A percentile compares a stretch with the other conserved stretches of the same genome.
These are phyloP conservation scores for Ascochyta lentis DNA, from an alignment of 2,329 filamentous ascomycete species.

Conservation along the genomic window DNA sequence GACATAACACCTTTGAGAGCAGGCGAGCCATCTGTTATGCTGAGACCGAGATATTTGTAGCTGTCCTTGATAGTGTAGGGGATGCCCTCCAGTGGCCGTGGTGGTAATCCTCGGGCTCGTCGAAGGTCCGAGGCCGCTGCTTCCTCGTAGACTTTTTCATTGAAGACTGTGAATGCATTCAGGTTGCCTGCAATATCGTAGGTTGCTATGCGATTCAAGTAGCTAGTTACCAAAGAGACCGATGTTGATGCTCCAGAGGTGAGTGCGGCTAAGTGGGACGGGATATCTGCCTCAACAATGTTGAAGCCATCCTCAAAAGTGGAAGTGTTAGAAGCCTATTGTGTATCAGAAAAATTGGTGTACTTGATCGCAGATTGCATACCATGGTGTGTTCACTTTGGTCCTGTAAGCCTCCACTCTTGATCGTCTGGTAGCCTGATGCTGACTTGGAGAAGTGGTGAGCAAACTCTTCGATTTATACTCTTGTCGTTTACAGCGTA, in stretches of 20 bases:
- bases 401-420: not conserved
- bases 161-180: constrained; percentile 59
- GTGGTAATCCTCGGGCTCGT: constrained; percentile 47
- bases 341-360: not conserved
- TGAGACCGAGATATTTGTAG: constrained; percentile 62
- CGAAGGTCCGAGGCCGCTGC: constrained; percentile 57
- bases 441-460: not conserved
- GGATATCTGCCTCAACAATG: constrained; percentile 58
- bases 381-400: constrained; percentile 6
- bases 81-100: constrained; percentile 60
- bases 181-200: constrained; percentile 56
- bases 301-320: constrained; percentile 18
- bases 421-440: not conserved
- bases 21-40: constrained; percentile 61
- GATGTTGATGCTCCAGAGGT: constrained; percentile 50
- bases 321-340: not conserved
- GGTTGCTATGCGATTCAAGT: constrained; percentile 56
- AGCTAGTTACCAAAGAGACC: constrained; percentile 55
- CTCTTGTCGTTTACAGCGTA: not conserved
- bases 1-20: constrained; percentile 60
- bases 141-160: constrained; percentile 55
- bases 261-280: constrained; percentile 54
- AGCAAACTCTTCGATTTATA: not conserved
- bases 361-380: not conserved
- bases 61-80: constrained; percentile 66